Evolutionary conservation across 2,329 filamentous ascomycete genomes (phyloP).

Genomic region (Botrytis hyacinthi): DNA sequence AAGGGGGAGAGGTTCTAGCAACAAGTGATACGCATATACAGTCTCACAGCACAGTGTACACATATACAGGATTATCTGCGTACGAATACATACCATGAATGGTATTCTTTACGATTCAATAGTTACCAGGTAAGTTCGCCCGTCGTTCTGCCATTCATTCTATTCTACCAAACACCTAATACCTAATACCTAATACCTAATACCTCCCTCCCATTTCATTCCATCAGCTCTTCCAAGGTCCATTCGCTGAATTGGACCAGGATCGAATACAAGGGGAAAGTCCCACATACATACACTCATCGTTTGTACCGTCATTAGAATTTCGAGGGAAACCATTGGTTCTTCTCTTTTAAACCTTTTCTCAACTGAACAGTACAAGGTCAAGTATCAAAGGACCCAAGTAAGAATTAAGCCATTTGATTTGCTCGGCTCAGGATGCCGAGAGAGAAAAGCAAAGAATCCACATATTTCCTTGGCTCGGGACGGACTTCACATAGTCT

Average conservation of each 20-base stretch:
- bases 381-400: not conserved
- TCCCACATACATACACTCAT: not conserved
- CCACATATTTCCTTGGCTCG: conserved; percentile 1
- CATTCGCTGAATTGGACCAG: not conserved
- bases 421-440: not conserved
- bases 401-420: not conserved
- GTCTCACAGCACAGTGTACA: too few species aligned
- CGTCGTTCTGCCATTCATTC: not conserved
- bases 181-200: not conserved
- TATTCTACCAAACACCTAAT: not conserved
- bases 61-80: not conserved
- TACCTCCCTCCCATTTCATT: not conserved
- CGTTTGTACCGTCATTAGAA: not conserved
- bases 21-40: not conserved
- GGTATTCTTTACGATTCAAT: not conserved
- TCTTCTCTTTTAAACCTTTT: not conserved
- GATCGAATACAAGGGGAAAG: not conserved
- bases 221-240: not conserved
- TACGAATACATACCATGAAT: not conserved
- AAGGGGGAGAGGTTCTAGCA: not conserved
- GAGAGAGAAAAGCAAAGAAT: not conserved
- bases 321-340: not conserved
- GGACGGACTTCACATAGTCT: not conserved
- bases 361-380: not conserved
- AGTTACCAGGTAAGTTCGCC: not conserved